Conservation (phyloP, 2,329 filamentous ascomycete species). For the Lachnellula arida region DNA sequence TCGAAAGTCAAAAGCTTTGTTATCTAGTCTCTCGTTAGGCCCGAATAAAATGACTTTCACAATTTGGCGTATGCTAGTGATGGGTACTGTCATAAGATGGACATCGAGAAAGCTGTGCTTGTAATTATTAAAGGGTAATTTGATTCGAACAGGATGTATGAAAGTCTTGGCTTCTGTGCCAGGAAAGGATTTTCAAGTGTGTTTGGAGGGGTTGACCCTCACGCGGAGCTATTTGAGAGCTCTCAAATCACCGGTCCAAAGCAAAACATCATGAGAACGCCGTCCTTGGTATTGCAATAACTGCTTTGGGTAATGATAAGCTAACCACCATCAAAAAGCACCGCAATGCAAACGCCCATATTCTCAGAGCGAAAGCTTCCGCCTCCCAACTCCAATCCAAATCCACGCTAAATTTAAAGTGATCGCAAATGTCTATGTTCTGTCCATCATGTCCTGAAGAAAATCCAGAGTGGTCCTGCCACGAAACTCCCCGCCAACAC, state of each 20-base stretch:
- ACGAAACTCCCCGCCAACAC: neutral
- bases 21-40: constrained; percentile 33
- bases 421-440: neutral
- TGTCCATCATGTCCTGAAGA: neutral
- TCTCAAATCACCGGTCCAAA: neutral
- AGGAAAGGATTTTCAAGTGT: too few relatives aligned
- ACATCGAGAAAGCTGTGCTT: neutral
- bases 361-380: neutral
- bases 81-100: neutral
- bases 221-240: neutral
- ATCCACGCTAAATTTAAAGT: neutral
- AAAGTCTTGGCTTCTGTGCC: too few relatives aligned
- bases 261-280: neutral
- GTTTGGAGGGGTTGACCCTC: too few relatives aligned
- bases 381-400: neutral
- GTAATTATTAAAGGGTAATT: too few relatives aligned
- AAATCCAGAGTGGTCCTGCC: neutral
- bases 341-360: neutral
- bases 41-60: neutral
- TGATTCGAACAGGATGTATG: too few relatives aligned
- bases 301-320: neutral
- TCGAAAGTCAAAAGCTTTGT: constrained; percentile 28
- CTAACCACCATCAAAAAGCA: neutral
- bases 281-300: neutral
- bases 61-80: neutral